These are phyloP conservation scores for Coemansia sp. DNA, from an alignment of 192 early-diverging fungal species.

Conservation along the genomic window DNA sequence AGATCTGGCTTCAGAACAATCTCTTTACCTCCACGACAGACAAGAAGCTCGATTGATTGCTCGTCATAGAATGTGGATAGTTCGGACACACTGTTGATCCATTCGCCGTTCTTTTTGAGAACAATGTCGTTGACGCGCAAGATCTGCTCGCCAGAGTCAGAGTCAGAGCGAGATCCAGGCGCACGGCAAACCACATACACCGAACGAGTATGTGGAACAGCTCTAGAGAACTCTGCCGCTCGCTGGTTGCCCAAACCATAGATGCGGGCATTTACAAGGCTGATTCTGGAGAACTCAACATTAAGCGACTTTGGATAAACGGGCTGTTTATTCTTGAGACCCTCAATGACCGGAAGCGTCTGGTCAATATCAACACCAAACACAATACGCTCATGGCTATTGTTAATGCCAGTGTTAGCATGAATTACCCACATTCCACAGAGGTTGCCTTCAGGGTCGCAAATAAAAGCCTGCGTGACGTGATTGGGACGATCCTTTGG, in stretches of 20 bases:
- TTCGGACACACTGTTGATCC: neutral
- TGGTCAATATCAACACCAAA: slow-evolving; percentile 4
- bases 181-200: neutral
- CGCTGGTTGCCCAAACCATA: slow-evolving; percentile 13
- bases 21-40: slow-evolving; percentile 7
- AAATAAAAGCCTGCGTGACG: neutral
- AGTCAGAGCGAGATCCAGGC: neutral
- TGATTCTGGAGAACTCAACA: slow-evolving; percentile 10
- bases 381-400: neutral
- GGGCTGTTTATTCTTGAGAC: neutral
- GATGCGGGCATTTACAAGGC: slow-evolving; percentile 7
- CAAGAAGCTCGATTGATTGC: neutral
- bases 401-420: neutral
- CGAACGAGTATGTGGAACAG: neutral
- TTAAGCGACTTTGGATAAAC: slow-evolving; percentile 7
- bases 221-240: neutral
- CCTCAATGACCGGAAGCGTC: neutral
- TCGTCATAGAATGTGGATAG: slow-evolving; percentile 8
- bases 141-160: neutral
- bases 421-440: neutral
- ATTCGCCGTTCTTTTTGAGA: slow-evolving; percentile 5
- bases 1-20: neutral
- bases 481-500: neutral
- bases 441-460: slow-evolving; percentile 2
- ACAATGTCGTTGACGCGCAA: slow-evolving; percentile 12